Evolutionary conservation across 768 basidiomycete species (phyloP), one percentile per base, ranked within the genome.

Genomic region (Candolleomyces eurysporus): DNA sequence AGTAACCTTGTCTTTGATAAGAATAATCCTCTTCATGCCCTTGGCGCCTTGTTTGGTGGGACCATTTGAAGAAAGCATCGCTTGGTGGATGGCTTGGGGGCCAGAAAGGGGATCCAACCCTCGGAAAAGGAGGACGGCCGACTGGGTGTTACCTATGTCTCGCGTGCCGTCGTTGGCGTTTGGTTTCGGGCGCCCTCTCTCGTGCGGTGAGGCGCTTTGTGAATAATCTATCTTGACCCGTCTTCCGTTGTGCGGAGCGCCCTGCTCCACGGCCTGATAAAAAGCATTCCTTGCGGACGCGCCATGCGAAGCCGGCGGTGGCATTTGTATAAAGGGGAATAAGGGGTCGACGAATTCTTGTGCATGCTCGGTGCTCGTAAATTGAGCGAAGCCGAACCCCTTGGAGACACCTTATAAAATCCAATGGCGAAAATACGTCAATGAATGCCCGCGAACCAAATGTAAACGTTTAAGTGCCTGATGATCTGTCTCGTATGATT

Each of bases 381-480:
- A 99, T 76, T 94, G 92, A 68, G 94, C 96, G 75, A 99, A 99
- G 61, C 95, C 97, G 72, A 98, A 98, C 70, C 93, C 91, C 77
- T 96, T 96, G 59, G 96, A 96, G 64, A 83, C 77, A 87, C 93
- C 93, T 94, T 88, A 75, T 78, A 85, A 78, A 85, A 85, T 83
- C 80, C 78, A 86, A 86, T 63, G 76, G 78, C 80, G 79, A 82
- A 66, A 75, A 78, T 43, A 87, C 74, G 89, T 91, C 79, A 93
- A 91, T 89, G 86, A 78, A 80, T 79, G 84, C 78, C 80, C 54
- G 77, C 77, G 75, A 76, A 78, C 77, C 76, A 84, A 73, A 88
- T 82, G 54, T 85, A 90, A 61, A 90, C 80, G 78, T 89, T 86
- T 83, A 91, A 91, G 85, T 89, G 89, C 95, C 95, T 85, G 96